Evolutionary conservation across 768 basidiomycete genomes (phyloP), one percentile per base, ranked within the genome.

Genomic region (Cystobasidium onofrii): DNA sequence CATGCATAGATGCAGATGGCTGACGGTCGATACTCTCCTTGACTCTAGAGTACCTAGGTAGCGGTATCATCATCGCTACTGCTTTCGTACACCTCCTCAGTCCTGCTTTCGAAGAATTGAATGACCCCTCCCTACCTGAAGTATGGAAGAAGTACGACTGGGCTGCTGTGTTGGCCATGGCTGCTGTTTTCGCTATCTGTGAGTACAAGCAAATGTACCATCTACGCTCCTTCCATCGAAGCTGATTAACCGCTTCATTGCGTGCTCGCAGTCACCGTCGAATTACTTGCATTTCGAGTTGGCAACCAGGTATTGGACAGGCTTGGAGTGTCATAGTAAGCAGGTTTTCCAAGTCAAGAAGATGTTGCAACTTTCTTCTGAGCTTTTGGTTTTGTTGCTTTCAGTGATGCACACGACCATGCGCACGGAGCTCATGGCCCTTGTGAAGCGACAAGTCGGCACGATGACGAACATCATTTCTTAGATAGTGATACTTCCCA

Each of bases 221-320:
- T 91, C 92, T 17, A 92, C 92, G n/a, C n/a, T n/a, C n/a, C n/a
- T n/a, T n/a, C 15, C 39, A 39, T 39, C 39, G 39, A 64, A 61
- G 39, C 33, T 64, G 69, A 29, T 64, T 41, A 0, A 27, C 41
- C 43, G 52, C 23, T 55, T 9, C n/a, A 12, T 23, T n/a, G 7
- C n/a, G 20, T 10, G 9, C 23, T 20, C 29, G 64, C 66, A 69
- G 66, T 71, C 39, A 71, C 54, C 12, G 81, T 89, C 46, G 92
- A 96, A 81, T 80, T 96, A 15, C 79, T 90, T 52, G 91, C 92
- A 20, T 92, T 93, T 83, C 87, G 92, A 71, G 88, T 90, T 84
- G 94, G 94, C 0, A 89, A 86, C 0, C 83, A 86, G 6, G 88
- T 86, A 78, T 85, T 97, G 6, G 83, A 84, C n/a, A 84, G 84